Base-by-base conservation (phyloP, 2,329 filamentous ascomycete species). In the Hymenoscyphus salicellus region DNA sequence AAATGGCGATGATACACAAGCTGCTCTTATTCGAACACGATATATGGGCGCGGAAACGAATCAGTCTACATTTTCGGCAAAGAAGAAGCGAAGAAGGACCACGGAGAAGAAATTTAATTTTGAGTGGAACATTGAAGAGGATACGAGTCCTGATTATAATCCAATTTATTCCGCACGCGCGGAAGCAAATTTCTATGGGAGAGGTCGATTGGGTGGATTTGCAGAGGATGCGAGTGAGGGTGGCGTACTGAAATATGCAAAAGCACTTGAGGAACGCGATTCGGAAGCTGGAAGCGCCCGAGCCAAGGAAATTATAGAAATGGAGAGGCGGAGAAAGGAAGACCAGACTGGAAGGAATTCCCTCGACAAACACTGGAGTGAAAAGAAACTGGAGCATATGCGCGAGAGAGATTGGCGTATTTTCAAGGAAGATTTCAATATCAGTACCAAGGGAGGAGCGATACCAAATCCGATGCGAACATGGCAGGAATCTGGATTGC, bases 51-150 rank as follows among this genome's bases (percentile, higher is more conserved):
- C 92, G 0, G 92, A 97, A 69, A 87, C 91, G 61, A 96, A 95
- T 69, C 86, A 89, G 68, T 93, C 90, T 4, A 96, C 86, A 43
- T 97, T 98, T 75, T 96, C 93, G 0, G 93, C 93, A 0, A 92
- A 95, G 80, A 99, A 98, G 84, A 98, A 98, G 82, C 86, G 94
- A 63, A 90, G 91, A 80, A 85, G 94, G 67, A 96, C 93, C 1
- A 95, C 92, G 0, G 94, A 97, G 74, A 92, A 93, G 78, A 98
- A 99, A 77, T 99, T 99, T 81, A 99, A 97, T 73, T 99, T 99
- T 73, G 95, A 96, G 72, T 99, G 95, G 95, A 96, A 97, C 71
- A 85, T 87, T 0, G 91, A 96, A 66, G 95, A 99, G 75, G 95
- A 99, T 77, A 99, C 95, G 0, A 94, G 89, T 69, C 85, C 82